Base-by-base conservation (phyloP, 371 early-diverging fungal species). In the Mucor mucedo region DNA sequence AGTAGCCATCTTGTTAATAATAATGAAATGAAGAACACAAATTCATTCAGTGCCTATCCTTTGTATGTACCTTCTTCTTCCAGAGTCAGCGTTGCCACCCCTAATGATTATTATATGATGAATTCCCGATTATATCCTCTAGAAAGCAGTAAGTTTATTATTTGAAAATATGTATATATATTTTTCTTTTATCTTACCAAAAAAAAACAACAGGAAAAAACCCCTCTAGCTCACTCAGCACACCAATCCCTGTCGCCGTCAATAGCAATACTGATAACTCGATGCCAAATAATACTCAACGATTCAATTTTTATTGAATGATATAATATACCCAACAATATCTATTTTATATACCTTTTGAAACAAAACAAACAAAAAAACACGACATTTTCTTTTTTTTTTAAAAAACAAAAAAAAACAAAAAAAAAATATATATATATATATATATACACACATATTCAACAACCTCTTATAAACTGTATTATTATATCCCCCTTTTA, bases 161-260 rank as follows among this genome's bases (percentile, higher is more conserved):
- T 40, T 41, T 39, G n/a, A 10, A n/a, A 13, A 41, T 13, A 50
- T 27, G 7, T 4, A 50, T 14, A 38, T 38, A 48, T 44, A 40
- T 52, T 33, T 21, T 52, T 58, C 16, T 32, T n/a, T 63, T 21
- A 21, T 21, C 21, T 21, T 21, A 21, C 21, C 21, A 21, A 21
- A 21, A 21, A 21, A 21, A 21, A 21, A 21, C 21, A 21, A 21
- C 21, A 69, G 69, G 57, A 56, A 69, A 63, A 38, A 64, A 49
- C n/a, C 69, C 69, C 21, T 64, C 69, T 28, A 64, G 60, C 29
- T 69, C 69, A 21, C 39, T 64, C 21, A 69, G 69, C 30, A 69
- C 69, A 6, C 69, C 69, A 41, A 64, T 69, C 41, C 69, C 65
- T 2, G 55, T 62, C 13, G 54, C 61, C n/a, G 55, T 55, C 14